These are phyloP conservation scores for Rosa persica DNA, from an alignment of 306 rosid species.

Conservation along the genomic window DNA sequence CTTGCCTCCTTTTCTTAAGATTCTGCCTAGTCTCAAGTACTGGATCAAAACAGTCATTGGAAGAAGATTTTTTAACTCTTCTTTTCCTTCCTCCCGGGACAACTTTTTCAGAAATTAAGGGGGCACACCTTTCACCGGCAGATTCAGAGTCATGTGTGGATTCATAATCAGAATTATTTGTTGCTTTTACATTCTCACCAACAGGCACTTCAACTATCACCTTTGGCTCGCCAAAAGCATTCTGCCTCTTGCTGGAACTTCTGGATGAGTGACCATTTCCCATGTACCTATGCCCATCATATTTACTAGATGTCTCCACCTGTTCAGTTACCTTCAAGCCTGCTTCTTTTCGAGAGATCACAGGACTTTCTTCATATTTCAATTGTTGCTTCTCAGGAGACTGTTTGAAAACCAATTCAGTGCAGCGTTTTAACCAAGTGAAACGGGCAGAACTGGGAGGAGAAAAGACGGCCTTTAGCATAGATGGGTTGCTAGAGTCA, in stretches of 20 bases:
- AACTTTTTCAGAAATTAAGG: conserved; percentile 33
- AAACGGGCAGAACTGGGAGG: conserved; percentile 54
- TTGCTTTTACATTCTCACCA: conserved; percentile 36
- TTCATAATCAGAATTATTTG: conserved; percentile 30
- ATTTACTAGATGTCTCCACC: conserved; percentile 17
- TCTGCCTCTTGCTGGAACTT: conserved; percentile 36
- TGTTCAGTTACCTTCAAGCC: conserved; percentile 26
- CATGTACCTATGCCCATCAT: conserved; percentile 25
- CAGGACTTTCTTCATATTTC: conserved; percentile 32
- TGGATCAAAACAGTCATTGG: conserved; percentile 30
- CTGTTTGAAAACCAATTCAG: conserved; percentile 60
- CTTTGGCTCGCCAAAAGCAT: conserved; percentile 71
- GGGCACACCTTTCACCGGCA: conserved; percentile 38
- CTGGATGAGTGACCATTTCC: conserved; percentile 38
- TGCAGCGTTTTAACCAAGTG: conserved; percentile 79
- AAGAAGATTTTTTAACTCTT: conserved; percentile 39
- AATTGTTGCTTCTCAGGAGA: conserved; percentile 48
- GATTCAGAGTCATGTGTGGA: conserved; percentile 30
- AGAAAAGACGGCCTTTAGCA: conserved; percentile 39
- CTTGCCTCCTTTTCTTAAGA: conserved; percentile 65
- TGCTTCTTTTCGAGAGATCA: conserved; percentile 29
- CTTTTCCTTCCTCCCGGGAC: conserved; percentile 60
- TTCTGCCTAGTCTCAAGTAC: conserved; percentile 33
- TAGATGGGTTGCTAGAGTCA: conserved; percentile 37
- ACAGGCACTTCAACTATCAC: conserved; percentile 82